A percentile compares a stretch with the other conserved stretches of the same genome.
phyloP scores from a whole-genome alignment of 1,284 basidiomycete species.

The Ganoderma sinense region DNA sequence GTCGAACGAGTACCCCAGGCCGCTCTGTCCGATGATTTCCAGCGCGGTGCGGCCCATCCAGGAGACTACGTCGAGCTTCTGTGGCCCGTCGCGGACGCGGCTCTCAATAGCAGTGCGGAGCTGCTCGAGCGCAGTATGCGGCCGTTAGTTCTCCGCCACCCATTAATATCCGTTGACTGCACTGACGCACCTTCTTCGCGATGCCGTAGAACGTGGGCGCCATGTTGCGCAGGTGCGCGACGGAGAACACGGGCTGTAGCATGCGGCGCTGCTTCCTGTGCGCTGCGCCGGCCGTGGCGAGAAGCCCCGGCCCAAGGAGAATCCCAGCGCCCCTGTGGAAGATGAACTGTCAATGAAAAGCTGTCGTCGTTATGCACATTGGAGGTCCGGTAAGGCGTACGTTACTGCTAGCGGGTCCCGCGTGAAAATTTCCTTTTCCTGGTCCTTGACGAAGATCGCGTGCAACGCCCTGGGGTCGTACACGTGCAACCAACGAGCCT shows the following conservation, averaged over 20 bases:
- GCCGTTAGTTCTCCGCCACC: no score
- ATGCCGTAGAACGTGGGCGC: constrained; percentile 9
- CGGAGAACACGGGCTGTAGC: constrained; percentile 19
- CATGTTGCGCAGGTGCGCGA: constrained; percentile 16
- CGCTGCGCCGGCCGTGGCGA: constrained; percentile 1
- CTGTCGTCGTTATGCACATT: not conserved
- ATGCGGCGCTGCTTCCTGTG: constrained; percentile 18
- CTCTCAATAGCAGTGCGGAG: not conserved
- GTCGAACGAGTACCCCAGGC: constrained; percentile 40
- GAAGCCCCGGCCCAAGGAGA: constrained; percentile 3
- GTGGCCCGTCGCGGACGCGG: not conserved
- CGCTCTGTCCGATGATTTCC: constrained; percentile 40
- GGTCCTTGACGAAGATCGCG: constrained; percentile 21
- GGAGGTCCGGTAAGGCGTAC: not conserved
- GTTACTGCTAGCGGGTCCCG: not conserved
- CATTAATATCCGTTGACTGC: not conserved
- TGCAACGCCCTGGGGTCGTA: constrained; percentile 19
- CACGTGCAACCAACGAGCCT: constrained; percentile 12
- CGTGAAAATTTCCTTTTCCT: not conserved
- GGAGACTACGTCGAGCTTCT: constrained; percentile 35
- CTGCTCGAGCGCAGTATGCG: not conserved
- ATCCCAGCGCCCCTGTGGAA: not conserved
- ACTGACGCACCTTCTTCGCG: not conserved
- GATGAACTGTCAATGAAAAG: not conserved
- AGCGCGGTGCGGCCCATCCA: constrained; percentile 40